Percentiles rank a stretch among this genome's conserved stretches.
Conservation (phyloP, 495 filamentous ascomycete species). For the Pseudevernia furfuracea region DNA sequence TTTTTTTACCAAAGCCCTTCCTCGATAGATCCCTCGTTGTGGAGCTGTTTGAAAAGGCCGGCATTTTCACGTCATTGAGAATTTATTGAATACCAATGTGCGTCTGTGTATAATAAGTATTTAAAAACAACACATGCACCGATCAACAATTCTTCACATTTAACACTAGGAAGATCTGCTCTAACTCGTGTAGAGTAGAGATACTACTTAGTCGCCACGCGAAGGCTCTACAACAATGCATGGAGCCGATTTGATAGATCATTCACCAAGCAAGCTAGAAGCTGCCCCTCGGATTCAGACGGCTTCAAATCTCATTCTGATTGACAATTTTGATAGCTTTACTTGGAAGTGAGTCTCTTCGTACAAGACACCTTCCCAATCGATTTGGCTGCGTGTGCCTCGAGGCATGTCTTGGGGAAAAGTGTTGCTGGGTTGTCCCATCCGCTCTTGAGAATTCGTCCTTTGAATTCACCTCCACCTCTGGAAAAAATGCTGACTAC, state of each 20-base stretch:
- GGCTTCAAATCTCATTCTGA: conserved; percentile 85
- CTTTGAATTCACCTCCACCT: neutral
- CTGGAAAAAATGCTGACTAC: neutral
- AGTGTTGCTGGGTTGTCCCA: conserved; percentile 51
- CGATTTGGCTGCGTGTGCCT: neutral
- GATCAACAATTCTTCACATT: neutral
- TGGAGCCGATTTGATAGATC: conserved; percentile 59
- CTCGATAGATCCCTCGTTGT: too few relatives aligned
- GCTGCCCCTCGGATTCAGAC: conserved; percentile 57
- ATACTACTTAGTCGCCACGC: too few relatives aligned
- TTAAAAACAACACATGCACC: neutral
- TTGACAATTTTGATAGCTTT: conserved; percentile 99
- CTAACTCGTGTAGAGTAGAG: neutral
- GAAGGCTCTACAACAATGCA: conserved; percentile 31
- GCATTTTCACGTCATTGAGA: too few relatives aligned
- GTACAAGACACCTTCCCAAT: neutral
- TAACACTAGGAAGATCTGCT: neutral
- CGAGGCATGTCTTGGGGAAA: conserved; percentile 27
- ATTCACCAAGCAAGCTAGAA: conserved; percentile 76
- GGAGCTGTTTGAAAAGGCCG: too few relatives aligned
- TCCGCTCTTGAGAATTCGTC: neutral
- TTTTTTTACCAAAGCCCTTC: too few relatives aligned
- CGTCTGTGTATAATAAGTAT: too few relatives aligned
- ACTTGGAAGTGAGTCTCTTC: conserved; percentile 1
- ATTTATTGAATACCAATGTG: too few relatives aligned